A percentile compares a stretch with the other conserved stretches of the same genome.
These are phyloP conservation scores for Brassica carinata DNA, from an alignment of 345 rosid species.

Conservation along the genomic window DNA sequence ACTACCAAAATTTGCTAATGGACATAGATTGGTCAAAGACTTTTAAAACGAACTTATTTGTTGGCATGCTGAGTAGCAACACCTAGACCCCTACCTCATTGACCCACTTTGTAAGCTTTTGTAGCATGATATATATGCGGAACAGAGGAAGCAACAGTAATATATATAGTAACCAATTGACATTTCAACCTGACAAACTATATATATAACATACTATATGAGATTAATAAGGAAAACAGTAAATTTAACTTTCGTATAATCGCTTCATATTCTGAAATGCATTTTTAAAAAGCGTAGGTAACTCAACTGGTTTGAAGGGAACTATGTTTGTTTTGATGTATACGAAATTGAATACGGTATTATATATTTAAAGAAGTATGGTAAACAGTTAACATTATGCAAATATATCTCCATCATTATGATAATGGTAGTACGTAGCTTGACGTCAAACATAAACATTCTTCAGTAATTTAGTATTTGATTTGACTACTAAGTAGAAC, in stretches of 20 bases:
- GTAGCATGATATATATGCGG: not conserved
- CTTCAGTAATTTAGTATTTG: not conserved
- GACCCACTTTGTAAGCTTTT: conserved; percentile 17
- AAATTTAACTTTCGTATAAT: not conserved
- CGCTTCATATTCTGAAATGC: not conserved
- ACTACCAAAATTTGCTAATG: conserved; percentile 2
- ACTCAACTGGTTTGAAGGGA: not conserved
- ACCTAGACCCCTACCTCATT: conserved; percentile 19
- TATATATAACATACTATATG: not conserved
- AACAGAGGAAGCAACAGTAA: conserved; percentile 8
- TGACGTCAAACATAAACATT: not conserved
- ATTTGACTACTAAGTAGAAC: not conserved
- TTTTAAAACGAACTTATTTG: conserved; percentile 25
- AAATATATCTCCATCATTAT: not conserved
- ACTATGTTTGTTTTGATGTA: not conserved
- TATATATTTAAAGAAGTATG: not conserved
- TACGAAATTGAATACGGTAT: not conserved
- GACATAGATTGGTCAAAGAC: conserved; percentile 31
- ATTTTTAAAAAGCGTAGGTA: not conserved
- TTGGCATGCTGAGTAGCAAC: conserved; percentile 26
- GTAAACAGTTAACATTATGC: not conserved
- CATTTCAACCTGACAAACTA: not conserved
- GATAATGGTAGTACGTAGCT: not conserved
- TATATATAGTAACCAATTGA: not conserved
- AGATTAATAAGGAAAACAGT: not conserved